Base-by-base conservation (phyloP, 805 yeast genomes). In the Ogataea haglerorum region DNA sequence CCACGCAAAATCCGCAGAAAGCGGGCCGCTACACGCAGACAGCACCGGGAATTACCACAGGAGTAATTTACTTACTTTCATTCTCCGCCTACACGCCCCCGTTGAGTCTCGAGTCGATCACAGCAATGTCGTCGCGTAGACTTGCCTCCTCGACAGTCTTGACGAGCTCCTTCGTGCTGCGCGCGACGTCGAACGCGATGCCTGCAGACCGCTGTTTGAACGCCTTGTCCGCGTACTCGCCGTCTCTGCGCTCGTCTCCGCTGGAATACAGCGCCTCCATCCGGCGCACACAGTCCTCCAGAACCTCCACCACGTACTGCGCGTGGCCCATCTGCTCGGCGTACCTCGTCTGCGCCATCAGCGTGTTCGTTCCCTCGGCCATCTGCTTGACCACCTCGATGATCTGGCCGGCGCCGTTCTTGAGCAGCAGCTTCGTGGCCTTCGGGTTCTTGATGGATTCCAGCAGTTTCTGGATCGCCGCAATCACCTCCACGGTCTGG, bases 111-210 rank as follows among this genome's bases (percentile, higher is more conserved):
- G 87, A 80, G 63, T 88, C 90, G 51, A 88, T 72, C 49, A 82
- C 80, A 4, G 81, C 89, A 53, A 90, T 85, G 54, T 89, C 96
- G 51, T 84, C 90, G 55, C 83, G 83, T 54, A 90, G 68, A 56
- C 90, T 84, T 17, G 95, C 95, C 59, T 90, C 97, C 60, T 91
- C 97, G 5, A 91, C 96, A 1, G 95, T 86, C 67, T 90, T 90
- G 15, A 91, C 98, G 57, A 91, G 73, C 63, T 91, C 98, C 62
- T 90, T 91, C 5, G 97, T 91, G 61, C 95, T 85, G 64, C 91
- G 89, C 17, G 97, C 97, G 65, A 91, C 86, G 61, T 91, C 98
- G 67, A 89, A 91, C 21, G 96, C 91, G 51, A 90, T 84, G 2
- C 97, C 97, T 0, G 98, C 98, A 49, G 91, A 76, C 56, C 97